phyloP scores from a whole-genome alignment of 805 yeast species.

The Priceomyces haplophilus region DNA sequence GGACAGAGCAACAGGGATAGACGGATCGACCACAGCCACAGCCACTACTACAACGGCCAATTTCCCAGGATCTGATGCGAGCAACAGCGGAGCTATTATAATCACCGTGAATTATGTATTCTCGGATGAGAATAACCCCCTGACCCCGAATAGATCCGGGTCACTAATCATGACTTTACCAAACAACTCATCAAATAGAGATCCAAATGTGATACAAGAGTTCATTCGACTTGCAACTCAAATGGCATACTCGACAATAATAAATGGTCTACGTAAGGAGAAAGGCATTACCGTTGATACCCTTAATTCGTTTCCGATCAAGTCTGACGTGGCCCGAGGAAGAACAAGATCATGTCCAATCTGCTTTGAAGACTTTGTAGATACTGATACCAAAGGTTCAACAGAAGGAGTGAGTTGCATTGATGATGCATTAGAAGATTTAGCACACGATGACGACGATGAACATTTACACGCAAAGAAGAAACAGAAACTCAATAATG shows the following conservation, averaged over 20 bases:
- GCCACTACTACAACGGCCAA: conserved; percentile 4
- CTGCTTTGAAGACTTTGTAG: conserved; percentile 52
- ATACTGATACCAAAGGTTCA: too few relatives aligned
- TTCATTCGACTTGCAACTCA: conserved; percentile 66
- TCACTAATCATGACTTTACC: conserved; percentile 64
- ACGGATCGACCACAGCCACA: conserved; percentile 1
- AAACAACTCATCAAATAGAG: conserved; percentile 56
- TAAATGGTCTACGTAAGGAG: conserved; percentile 45
- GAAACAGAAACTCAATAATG: conserved; percentile 1
- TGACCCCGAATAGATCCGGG: conserved; percentile 46
- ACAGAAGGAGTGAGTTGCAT: conserved; percentile 8
- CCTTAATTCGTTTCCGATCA: conserved; percentile 49
- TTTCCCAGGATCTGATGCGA: conserved; percentile 4
- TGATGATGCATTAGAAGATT: neutral
- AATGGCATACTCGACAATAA: conserved; percentile 63
- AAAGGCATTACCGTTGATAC: conserved; percentile 52
- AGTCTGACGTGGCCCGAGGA: conserved; percentile 9
- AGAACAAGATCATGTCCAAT: conserved; percentile 49
- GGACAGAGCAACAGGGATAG: neutral
- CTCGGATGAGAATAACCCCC: conserved; percentile 39
- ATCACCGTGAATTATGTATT: conserved; percentile 45
- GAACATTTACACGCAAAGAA: neutral
- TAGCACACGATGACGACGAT: neutral
- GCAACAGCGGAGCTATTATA: conserved; percentile 31
- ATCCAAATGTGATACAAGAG: conserved; percentile 58